Evolutionary conservation across 352 stramenopile genomes (phyloP).

Genomic region (Blastocystis sp.): DNA sequence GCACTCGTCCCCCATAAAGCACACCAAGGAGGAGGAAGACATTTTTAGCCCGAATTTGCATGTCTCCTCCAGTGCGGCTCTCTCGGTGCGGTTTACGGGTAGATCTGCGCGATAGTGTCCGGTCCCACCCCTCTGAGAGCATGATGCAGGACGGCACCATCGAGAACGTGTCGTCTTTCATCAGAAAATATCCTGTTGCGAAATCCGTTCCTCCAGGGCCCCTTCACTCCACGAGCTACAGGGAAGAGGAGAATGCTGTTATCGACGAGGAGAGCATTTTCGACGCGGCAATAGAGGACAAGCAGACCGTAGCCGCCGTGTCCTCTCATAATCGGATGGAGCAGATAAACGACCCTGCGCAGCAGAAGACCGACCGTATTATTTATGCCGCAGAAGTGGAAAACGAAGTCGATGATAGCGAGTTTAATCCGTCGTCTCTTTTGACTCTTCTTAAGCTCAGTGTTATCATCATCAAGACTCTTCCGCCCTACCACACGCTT

Average conservation of each 20-base stretch:
- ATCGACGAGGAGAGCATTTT: constrained; percentile 7
- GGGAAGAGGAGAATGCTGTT: neutral
- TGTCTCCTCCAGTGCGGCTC: constrained; percentile 1
- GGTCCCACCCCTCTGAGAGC: neutral
- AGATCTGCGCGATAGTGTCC: constrained; percentile 2
- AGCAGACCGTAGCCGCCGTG: neutral
- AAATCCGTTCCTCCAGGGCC: neutral
- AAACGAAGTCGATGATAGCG: constrained; percentile 12
- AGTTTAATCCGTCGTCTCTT: constrained; percentile 20
- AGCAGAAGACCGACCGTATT: neutral
- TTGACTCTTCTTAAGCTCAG: constrained; percentile 1
- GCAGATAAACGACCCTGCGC: neutral
- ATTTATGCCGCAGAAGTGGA: constrained; percentile 7
- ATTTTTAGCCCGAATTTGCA: constrained; percentile 21
- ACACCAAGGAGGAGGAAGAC: constrained; percentile 49
- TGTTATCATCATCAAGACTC: constrained; percentile 61
- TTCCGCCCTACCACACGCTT: constrained; percentile 37
- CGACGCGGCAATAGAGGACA: constrained; percentile 31
- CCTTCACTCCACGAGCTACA: constrained; percentile 32
- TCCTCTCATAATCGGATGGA: constrained; percentile 2
- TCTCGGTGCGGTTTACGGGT: neutral
- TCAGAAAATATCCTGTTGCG: constrained; percentile 42
- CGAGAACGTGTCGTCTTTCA: constrained; percentile 11
- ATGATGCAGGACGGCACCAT: neutral
- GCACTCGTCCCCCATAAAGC: constrained; percentile 30